Base-by-base conservation (phyloP, 495 filamentous ascomycete species). In the Penicillium desertorum region DNA sequence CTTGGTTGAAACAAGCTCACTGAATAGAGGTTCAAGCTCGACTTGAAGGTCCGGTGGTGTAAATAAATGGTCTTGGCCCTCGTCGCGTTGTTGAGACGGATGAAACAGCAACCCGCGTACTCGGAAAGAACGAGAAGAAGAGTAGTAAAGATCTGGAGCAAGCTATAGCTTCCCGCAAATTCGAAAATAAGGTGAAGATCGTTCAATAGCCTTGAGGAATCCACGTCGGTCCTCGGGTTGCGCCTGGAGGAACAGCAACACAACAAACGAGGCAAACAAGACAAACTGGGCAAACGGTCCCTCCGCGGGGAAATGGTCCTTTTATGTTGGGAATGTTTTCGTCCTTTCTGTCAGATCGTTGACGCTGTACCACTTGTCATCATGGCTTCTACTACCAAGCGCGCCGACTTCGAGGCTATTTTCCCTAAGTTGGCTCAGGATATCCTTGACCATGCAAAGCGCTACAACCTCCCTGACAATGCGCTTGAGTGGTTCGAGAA, bases 401-500 rank as follows among this genome's bases (percentile, higher is more conserved):
- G 88, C 57, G 80, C 88, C 62, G 86, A 94, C 54, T 98, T 98
- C 69, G 94, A 98, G 79, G 75, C 82, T 16, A 79, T 96, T 68
- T 96, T 95, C 80, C 90, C 88, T 45, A 81, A 84, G 59, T 79
- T 93, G 55, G 82, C 90, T 68, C 80, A 89, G 65, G 90, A 89
- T 59, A 77, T 98, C 47, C 78, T 89, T 45, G 83, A 79, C 62
- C 83, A 92, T 72, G 86, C 85, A 57, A 83, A 84, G 75, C 75
- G 82, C 57, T 96, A 95, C 75, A 88, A 90, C 44, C 78, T 96
- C 23, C 92, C 95, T 47, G 75, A 85, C 48, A 83, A 92, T 68
- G 88, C 89, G 36, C 71, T 91, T n/a, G 80, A 91, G 48, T 98
- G 93, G 94, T 90, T 89, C 64, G 81, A 88, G 71, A 82, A 89